Evolutionary conservation across 2,329 filamentous ascomycete species (phyloP), one percentile per base, ranked within the genome.

Genomic region (Colletotrichum sp.): DNA sequence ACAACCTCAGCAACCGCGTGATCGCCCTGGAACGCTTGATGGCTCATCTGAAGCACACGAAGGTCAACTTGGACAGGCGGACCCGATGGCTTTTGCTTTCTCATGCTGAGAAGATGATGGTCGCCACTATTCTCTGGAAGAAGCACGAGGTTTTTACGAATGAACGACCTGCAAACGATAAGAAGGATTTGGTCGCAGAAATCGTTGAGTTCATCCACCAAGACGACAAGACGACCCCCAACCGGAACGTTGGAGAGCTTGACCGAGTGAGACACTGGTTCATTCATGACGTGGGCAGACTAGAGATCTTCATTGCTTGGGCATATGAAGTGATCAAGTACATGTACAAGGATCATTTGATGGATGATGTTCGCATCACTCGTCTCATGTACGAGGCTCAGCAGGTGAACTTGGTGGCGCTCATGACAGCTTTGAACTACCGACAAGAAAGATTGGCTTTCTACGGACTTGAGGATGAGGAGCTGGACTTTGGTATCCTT

Each of bases 231-330:
- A 92, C 92, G 28, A 90, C 92, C 69, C 89, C 92, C 5, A 88
- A 93, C 67, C 85, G 88, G 34, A 90, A 91, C 48, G 88, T 89
- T 26, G 93, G 92, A n/a, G 94, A 97, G 81, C 90, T 93, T 12
- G 95, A 98, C 80, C 88, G 90, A 9, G 92, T 98, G 18, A 91
- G 96, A n/a, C 92, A 95, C 79, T 98, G 95, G 92, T 98, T 98
- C 80, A 89, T 96, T 76, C 90, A 94, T 78, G 94, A 96, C 80
- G 88, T 96, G 36, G 91, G 91, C 83, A 90, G 90, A 32, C 89
- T 97, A 78, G 92, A 96, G 70, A 88, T 94, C 71, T 92, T 97
- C 58, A 89, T 97, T 63, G 94, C 94, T 1, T 97, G 94, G 93
- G 92, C 94, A 10, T 94, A 92, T 79, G 93, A 94, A 81, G 92